phyloP scores from a whole-genome alignment of 2,329 filamentous ascomycete genomes.

The Sporothrix curviconia region DNA sequence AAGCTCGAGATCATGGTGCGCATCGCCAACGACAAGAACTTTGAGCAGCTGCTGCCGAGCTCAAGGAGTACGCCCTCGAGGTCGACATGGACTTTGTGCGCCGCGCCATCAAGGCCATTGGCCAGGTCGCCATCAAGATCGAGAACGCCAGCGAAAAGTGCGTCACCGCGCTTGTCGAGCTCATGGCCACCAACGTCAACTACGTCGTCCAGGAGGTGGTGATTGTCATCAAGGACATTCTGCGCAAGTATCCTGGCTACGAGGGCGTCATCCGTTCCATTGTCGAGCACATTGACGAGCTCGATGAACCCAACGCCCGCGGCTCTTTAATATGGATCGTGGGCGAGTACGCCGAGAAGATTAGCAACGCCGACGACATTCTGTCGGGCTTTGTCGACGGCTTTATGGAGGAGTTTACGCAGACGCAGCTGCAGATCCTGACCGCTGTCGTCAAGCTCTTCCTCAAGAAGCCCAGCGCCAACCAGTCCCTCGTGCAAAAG shows the following conservation, averaged over 20 bases:
- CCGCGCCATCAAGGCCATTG: slow-evolving; percentile 89
- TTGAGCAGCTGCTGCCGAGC: slow-evolving; percentile 85
- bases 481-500: slow-evolving; percentile 85
- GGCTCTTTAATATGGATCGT: slow-evolving; percentile 97
- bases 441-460: slow-evolving; percentile 97
- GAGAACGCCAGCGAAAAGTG: slow-evolving; percentile 92
- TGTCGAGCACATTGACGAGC: slow-evolving; percentile 92
- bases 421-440: slow-evolving; percentile 97
- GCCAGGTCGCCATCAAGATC: slow-evolving; percentile 97
- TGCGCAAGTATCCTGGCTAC: slow-evolving; percentile 94
- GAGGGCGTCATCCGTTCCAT: slow-evolving; percentile 96
- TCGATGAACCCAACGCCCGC: slow-evolving; percentile 88
- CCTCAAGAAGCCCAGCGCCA: slow-evolving; percentile 90
- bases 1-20: slow-evolving; percentile 99
- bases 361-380: slow-evolving; percentile 96
- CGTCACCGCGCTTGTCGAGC: slow-evolving; percentile 83
- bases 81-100: slow-evolving; percentile 99
- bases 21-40: slow-evolving; percentile 95
- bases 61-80: slow-evolving; percentile 96
- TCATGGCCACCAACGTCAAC: slow-evolving; percentile 97
- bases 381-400: slow-evolving; percentile 83
- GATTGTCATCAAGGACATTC: slow-evolving; percentile 98
- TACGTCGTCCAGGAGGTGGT: slow-evolving; percentile 98
- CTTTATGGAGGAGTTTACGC: slow-evolving; percentile 94
- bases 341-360: slow-evolving; percentile 98